Base-by-base conservation (phyloP, 495 filamentous ascomycete species). In the Penicillium soppii region DNA sequence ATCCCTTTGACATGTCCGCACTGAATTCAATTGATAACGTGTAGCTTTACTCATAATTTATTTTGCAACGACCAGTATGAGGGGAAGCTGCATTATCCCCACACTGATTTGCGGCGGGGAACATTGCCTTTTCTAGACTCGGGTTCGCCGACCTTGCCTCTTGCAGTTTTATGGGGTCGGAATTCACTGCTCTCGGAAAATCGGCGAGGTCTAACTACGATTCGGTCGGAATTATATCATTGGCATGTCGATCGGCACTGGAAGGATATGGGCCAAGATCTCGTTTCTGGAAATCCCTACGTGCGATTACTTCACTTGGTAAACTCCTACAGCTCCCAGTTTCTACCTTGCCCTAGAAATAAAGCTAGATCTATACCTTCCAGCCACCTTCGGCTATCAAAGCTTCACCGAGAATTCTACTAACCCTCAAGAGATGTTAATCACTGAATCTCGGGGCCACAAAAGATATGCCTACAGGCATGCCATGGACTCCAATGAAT, bases 51-150 rank as follows among this genome's bases (percentile, higher is more conserved):
- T n/a, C 37, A 40, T 12, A n/a, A n/a, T n/a, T n/a, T 7, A 2
- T 17, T 23, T 50, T 4, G 10, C 19, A 25, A 32, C 10, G 16
- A 12, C 15, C 21, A 25, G 23, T 7, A 32, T 47, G 50, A 40
- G 35, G 33, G 50, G 43, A 19, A 41, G 35, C 23, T 16, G 7
- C 1, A 19, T 5, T 4, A 22, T 45, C 50, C 33, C 50, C 50
- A 38, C 47, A 49, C 29, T 9, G 30, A 22, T 10, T 25, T 13
- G 10, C n/a, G 23, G 7, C 50, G 50, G 50, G 42, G 35, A 53
- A 45, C 33, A 25, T 8, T 53, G 13, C 42, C 23, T 19, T 12
- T 10, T 40, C 21, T 17, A 12, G 42, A 29, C n/a, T n/a, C n/a
- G n/a, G n/a, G n/a, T 15, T 53, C 50, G 35, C 41, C 32, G 33